Percentiles rank a stretch among this genome's conserved stretches.
phyloP scores from a whole-genome alignment of 768 basidiomycete genomes.

The Mycena epipterygia region DNA sequence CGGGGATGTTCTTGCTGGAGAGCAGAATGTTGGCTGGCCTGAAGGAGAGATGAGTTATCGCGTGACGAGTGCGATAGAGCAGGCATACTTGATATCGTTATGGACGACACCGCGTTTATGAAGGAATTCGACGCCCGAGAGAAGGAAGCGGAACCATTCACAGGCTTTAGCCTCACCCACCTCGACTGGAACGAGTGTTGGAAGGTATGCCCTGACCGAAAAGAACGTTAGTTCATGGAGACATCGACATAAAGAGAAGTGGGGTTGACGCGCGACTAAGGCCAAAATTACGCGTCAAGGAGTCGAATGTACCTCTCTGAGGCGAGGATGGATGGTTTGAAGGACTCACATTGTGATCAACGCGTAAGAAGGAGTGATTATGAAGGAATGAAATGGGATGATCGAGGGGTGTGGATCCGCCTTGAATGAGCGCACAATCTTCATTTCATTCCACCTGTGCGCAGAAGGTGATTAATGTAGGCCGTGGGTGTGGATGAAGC shows the following conservation, averaged over 20 bases:
- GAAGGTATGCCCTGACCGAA: constrained; percentile 82
- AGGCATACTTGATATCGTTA: constrained; percentile 91
- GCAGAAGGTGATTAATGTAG: constrained; percentile 16
- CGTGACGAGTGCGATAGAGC: constrained; percentile 10
- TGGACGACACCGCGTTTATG: constrained; percentile 89
- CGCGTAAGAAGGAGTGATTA: constrained; percentile 92
- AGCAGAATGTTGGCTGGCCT: constrained; percentile 96
- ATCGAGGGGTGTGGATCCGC: constrained; percentile 91
- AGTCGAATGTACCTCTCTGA: constrained; percentile 13
- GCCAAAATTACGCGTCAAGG: constrained; percentile 28
- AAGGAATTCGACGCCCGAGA: constrained; percentile 87
- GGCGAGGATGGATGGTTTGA: constrained; percentile 13
- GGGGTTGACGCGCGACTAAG: constrained; percentile 5
- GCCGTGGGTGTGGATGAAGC: constrained; percentile 2
- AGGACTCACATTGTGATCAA: constrained; percentile 89
- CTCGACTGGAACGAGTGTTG: constrained; percentile 89
- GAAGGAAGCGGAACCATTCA: constrained; percentile 85
- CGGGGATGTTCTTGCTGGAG: constrained; percentile 80
- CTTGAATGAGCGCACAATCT: constrained; percentile 89
- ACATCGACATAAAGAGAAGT: constrained; percentile 11
- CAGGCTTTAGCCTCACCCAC: constrained; percentile 84
- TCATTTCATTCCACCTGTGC: constrained; percentile 96
- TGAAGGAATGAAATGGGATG: constrained; percentile 93
- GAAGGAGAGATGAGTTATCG: constrained; percentile 7
- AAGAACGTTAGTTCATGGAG: constrained; percentile 2